phyloP scores from a whole-genome alignment of 257 asterid genomes.

The Solanum infundibuliforme region DNA sequence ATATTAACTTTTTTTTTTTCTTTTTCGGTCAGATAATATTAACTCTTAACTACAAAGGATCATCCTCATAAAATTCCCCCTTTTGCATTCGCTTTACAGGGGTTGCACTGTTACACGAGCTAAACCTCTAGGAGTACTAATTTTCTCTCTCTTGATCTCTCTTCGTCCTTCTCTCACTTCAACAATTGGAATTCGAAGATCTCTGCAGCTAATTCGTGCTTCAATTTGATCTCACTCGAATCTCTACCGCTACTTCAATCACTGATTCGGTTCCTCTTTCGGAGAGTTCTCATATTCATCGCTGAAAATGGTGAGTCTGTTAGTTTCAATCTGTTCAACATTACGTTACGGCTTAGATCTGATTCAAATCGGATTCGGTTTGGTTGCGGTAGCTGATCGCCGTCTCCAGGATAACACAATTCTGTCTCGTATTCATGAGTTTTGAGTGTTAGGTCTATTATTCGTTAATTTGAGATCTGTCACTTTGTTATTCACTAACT shows the following conservation, averaged over 20 bases:
- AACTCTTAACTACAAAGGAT: not conserved
- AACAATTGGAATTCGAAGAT: not conserved
- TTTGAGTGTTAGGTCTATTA: not conserved
- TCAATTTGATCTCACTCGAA: slow-evolving; percentile 14
- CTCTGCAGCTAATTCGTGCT: not conserved
- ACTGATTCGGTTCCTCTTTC: not conserved
- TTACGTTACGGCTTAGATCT: slow-evolving; percentile 1
- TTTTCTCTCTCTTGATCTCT: slow-evolving; percentile 20
- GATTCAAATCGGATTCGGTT: not conserved
- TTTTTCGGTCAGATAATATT: too few species aligned
- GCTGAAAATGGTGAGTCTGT: slow-evolving; percentile 15
- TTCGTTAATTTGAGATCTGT: slow-evolving; percentile 15
- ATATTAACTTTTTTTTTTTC: not conserved
- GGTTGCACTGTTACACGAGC: slow-evolving; percentile 15
- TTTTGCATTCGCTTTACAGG: not conserved
- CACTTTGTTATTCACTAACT: not conserved
- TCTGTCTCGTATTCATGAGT: not conserved
- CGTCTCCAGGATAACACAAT: not conserved
- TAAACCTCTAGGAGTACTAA: slow-evolving; percentile 8
- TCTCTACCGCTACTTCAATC: slow-evolving; percentile 7
- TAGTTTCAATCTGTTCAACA: not conserved
- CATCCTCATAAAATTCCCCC: not conserved
- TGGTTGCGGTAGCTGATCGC: not conserved
- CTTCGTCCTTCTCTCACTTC: not conserved
- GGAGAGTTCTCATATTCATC: not conserved